Percentiles rank a stretch among this genome's conserved stretches.
These are phyloP conservation scores for Dioscorea zingiberensis DNA, from an alignment of 106 monocot genomes.

Conservation along the genomic window DNA sequence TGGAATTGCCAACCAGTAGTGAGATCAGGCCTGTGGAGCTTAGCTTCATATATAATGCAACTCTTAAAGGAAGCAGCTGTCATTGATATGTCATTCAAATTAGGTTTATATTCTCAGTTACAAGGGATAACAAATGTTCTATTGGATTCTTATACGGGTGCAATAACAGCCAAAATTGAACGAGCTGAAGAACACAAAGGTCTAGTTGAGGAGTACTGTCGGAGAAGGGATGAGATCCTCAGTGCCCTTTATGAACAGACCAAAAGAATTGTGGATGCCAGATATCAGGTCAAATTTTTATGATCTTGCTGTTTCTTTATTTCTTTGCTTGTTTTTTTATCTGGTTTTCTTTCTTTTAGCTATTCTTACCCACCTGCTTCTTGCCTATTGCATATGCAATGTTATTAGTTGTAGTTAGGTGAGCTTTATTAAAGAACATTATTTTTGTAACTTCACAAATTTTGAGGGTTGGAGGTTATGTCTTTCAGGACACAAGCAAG, in stretches of 20 bases:
- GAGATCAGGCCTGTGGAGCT: slow-evolving; percentile 73
- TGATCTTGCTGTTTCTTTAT: too few species aligned
- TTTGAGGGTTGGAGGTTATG: too few species aligned
- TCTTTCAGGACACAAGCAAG: slow-evolving; percentile 46
- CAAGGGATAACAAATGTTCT: slow-evolving; percentile 64
- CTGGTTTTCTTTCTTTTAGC: background rate
- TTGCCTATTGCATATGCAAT: too few species aligned
- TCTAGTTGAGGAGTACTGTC: slow-evolving; percentile 62
- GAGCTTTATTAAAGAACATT: background rate
- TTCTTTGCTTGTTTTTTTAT: too few species aligned
- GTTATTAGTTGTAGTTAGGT: background rate
- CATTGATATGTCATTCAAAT: slow-evolving; percentile 40
- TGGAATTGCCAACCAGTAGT: slow-evolving; percentile 87
- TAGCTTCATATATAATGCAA: slow-evolving; percentile 64
- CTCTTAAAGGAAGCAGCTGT: slow-evolving; percentile 42
- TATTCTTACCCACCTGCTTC: background rate
- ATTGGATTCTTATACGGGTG: slow-evolving; percentile 63
- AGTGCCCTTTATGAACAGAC: slow-evolving; percentile 51
- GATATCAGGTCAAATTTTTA: slow-evolving; percentile 53
- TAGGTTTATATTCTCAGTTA: slow-evolving; percentile 55
- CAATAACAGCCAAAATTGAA: slow-evolving; percentile 61
- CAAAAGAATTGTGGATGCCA: slow-evolving; percentile 50
- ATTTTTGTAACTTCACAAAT: background rate
- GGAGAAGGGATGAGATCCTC: slow-evolving; percentile 72
- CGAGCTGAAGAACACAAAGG: slow-evolving; percentile 59